Evolutionary conservation across 495 filamentous ascomycete genomes (phyloP), one percentile per base, ranked within the genome.

Genomic region (Neurospora hispaniola): DNA sequence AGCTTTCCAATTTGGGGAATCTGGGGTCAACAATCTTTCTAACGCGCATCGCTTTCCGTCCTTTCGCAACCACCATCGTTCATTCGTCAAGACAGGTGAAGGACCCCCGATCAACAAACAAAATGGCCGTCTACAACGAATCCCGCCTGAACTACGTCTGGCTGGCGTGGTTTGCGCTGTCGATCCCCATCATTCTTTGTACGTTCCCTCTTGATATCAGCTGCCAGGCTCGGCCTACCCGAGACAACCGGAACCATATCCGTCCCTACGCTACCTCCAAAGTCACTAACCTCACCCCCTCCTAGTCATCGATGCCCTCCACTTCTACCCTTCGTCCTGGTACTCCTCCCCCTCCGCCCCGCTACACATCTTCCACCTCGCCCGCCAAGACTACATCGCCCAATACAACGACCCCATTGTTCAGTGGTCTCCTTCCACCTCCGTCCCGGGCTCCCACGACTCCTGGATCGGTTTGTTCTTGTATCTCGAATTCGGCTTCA

Each of bases 361-460:
- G 1, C 75, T 86, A 5, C 82, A 85, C 77, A 74, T 89, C 77
- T 84, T 90, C 70, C 74, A 77, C 44, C 48, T 78, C 0, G 48
- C 93, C 42, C 89, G 90, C 42, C 75, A 80, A 0, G 91, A 84
- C 81, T 94, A 95, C 82, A 85, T 92, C 74, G 73, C 79, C 16
- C 91, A 85, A 9, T 93, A 90, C 83, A 87, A 88, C 48, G 94
- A 97, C 81, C 92, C 89, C 38, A 92, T 94, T 83, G 92, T 94
- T 78, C 85, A 86, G 66, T 83, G 84, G 39, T 82, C 89, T 3
- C 89, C 92, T 0, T 80, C 78, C 27, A 73, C 72, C 4, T 76
- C 80, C 6, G 27, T 66, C 3, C 54, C 27, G 1, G 46, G 74
- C 4, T 74, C 75, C 14, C 78, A 80, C 72, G 80, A 81, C 69